These are phyloP conservation scores for Strigomonas galati DNA, from an alignment of 208 protist genomes.

Conservation along the genomic window DNA sequence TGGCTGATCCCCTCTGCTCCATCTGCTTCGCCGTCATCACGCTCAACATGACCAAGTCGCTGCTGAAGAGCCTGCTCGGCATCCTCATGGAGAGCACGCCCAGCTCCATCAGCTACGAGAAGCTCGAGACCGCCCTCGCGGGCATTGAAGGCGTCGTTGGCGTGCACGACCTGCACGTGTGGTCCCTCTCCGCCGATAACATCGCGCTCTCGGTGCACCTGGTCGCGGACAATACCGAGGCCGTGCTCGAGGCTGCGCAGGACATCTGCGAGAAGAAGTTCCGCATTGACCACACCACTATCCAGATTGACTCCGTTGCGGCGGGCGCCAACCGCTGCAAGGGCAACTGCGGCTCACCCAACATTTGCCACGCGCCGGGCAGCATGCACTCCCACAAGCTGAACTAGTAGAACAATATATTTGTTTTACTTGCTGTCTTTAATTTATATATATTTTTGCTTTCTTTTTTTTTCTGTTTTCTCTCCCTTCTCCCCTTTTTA, in stretches of 20 bases:
- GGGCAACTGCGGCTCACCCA: slow-evolving; percentile 21
- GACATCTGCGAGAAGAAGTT: slow-evolving; percentile 47
- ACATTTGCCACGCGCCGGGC: slow-evolving; percentile 5
- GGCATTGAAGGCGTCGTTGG: slow-evolving; percentile 60
- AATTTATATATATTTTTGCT: slow-evolving; percentile 1
- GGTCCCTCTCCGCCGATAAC: slow-evolving; percentile 83
- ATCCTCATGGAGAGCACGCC: slow-evolving; percentile 91
- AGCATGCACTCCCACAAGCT: slow-evolving; percentile 9
- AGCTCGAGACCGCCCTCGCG: slow-evolving; percentile 38
- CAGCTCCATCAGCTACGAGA: slow-evolving; percentile 50
- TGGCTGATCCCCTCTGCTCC: slow-evolving; percentile 85
- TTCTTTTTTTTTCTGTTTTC: slow-evolving; percentile 20
- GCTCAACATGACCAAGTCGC: slow-evolving; percentile 74
- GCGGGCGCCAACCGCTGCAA: slow-evolving; percentile 27
- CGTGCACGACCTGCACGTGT: slow-evolving; percentile 91
- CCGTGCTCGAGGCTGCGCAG: slow-evolving; percentile 58
- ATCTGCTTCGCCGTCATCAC: slow-evolving; percentile 88
- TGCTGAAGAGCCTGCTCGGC: slow-evolving; percentile 67
- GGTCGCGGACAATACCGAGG: slow-evolving; percentile 36
- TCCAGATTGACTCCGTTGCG: slow-evolving; percentile 77
- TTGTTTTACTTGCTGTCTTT: slow-evolving; percentile 12
- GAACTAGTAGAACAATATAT: too few relatives aligned
- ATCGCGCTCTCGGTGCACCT: slow-evolving; percentile 80
- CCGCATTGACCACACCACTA: slow-evolving; percentile 84
- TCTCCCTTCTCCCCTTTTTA: slow-evolving; percentile 11